These are phyloP conservation scores for Neopestalotiopsis clavispora DNA, from an alignment of 2,329 filamentous ascomycete species.

Conservation along the genomic window DNA sequence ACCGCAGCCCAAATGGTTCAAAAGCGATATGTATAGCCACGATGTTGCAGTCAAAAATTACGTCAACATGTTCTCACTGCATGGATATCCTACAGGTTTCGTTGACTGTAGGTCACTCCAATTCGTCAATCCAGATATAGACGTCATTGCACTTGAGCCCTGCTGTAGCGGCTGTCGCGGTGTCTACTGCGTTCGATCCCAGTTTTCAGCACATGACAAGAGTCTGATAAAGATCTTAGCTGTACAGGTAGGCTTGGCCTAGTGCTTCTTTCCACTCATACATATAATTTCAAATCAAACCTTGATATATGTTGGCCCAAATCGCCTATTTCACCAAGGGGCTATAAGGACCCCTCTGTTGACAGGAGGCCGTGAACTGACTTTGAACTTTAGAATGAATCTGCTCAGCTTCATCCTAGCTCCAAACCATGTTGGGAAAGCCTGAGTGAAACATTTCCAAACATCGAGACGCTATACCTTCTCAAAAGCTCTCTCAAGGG, in stretches of 20 bases:
- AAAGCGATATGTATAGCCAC: slow-evolving; percentile 25
- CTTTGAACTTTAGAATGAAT: slow-evolving; percentile 24
- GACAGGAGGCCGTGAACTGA: background rate
- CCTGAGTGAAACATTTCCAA: slow-evolving; percentile 33
- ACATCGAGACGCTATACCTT: slow-evolving; percentile 35
- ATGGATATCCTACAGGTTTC: background rate
- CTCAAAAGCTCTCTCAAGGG: slow-evolving; percentile 32
- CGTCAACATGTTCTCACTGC: slow-evolving; percentile 28
- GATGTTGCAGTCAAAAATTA: slow-evolving; percentile 29
- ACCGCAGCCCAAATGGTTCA: slow-evolving; percentile 32
- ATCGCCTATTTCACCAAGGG: too few relatives aligned
- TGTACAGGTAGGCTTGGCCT: slow-evolving; percentile 26
- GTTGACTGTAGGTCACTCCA: slow-evolving; percentile 22
- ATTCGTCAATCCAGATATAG: slow-evolving; percentile 26
- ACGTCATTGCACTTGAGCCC: slow-evolving; percentile 36
- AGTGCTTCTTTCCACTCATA: background rate
- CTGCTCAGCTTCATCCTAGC: slow-evolving; percentile 22
- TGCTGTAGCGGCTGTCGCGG: slow-evolving; percentile 35
- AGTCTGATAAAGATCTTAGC: slow-evolving; percentile 29
- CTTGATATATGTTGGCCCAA: background rate
- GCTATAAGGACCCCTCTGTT: too few relatives aligned
- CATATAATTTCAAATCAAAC: background rate
- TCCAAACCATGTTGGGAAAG: slow-evolving; percentile 33
- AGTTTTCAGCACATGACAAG: slow-evolving; percentile 33
- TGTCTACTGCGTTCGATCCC: slow-evolving; percentile 32